A percentile compares a stretch with the other conserved stretches of the same genome.
phyloP scores from a whole-genome alignment of 108 stramenopile species.

The Nannochloropsis granulata region DNA sequence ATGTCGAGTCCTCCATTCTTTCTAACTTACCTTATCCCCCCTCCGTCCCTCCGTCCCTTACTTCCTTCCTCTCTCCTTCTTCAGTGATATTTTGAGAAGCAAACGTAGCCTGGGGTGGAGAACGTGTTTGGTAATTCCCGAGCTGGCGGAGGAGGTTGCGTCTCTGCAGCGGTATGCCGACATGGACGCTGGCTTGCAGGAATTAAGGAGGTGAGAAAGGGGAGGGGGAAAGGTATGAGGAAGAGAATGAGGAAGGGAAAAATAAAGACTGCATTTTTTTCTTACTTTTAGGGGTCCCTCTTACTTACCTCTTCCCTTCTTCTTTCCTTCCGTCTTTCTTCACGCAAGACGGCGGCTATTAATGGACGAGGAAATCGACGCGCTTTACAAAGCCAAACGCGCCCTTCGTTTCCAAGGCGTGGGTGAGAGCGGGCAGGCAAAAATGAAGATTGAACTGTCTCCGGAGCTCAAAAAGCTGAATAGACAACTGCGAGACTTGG shows the following conservation, averaged over 20 bases:
- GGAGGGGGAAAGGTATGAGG: neutral
- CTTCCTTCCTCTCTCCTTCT: too few relatives aligned
- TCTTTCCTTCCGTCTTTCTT: neutral
- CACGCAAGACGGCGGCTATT: neutral
- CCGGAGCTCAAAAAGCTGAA: neutral
- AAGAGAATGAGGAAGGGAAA: too few relatives aligned
- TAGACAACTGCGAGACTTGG: neutral
- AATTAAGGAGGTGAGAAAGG: neutral
- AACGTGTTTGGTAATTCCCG: constrained; percentile 43
- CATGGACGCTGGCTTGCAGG: neutral
- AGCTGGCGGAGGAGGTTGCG: constrained; percentile 6
- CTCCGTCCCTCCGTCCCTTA: too few relatives aligned
- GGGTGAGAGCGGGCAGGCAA: neutral
- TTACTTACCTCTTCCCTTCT: neutral
- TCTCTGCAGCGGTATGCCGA: neutral
- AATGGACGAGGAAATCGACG: constrained; percentile 9
- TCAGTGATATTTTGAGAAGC: neutral
- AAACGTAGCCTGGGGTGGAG: constrained; percentile 92
- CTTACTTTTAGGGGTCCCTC: neutral
- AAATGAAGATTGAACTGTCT: neutral
- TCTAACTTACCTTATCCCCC: neutral
- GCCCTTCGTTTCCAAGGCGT: neutral
- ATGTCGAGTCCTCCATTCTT: neutral
- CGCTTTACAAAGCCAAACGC: neutral
- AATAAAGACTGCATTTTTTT: too few relatives aligned